phyloP scores from a whole-genome alignment of 345 rosid genomes.

The Erodium maritimum region DNA sequence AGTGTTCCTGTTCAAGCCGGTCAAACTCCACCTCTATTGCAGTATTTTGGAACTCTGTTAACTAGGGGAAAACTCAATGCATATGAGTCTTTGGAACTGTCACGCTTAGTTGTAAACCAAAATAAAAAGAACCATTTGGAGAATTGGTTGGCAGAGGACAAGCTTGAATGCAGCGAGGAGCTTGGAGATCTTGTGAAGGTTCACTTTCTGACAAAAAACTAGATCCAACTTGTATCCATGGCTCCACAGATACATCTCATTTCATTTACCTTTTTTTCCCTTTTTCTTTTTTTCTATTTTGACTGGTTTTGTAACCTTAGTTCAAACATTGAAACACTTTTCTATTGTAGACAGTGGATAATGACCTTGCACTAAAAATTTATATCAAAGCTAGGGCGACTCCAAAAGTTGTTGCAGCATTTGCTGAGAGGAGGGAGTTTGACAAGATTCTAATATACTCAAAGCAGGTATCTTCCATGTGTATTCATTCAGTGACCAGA shows the following conservation, averaged over 20 bases:
- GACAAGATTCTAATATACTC: slow-evolving; percentile 90
- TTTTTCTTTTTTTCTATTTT: too few relatives aligned
- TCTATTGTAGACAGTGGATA: slow-evolving; percentile 80
- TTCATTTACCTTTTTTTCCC: too few relatives aligned
- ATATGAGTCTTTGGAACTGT: slow-evolving; percentile 90
- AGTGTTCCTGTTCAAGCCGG: slow-evolving; percentile 99
- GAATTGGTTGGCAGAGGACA: slow-evolving; percentile 97
- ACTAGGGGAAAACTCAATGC: slow-evolving; percentile 94
- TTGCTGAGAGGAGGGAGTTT: slow-evolving; percentile 95
- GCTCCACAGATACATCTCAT: neutral
- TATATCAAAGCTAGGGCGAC: slow-evolving; percentile 93
- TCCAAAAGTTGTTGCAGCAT: slow-evolving; percentile 98
- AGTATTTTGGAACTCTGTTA: slow-evolving; percentile 93
- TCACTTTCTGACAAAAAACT: slow-evolving; percentile 15
- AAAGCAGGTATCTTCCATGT: slow-evolving; percentile 51
- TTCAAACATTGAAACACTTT: neutral
- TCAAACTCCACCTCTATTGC: slow-evolving; percentile 93
- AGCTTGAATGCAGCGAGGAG: slow-evolving; percentile 97
- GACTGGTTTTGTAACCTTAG: neutral
- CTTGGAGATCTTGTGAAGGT: slow-evolving; percentile 99
- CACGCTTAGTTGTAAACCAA: slow-evolving; percentile 97
- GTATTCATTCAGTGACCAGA: neutral
- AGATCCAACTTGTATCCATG: neutral
- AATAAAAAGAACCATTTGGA: slow-evolving; percentile 93
- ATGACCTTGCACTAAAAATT: slow-evolving; percentile 91